Evolutionary conservation across 1,284 basidiomycete genomes (phyloP), one percentile per base, ranked within the genome.

Genomic region (Neolentinus lepideus): DNA sequence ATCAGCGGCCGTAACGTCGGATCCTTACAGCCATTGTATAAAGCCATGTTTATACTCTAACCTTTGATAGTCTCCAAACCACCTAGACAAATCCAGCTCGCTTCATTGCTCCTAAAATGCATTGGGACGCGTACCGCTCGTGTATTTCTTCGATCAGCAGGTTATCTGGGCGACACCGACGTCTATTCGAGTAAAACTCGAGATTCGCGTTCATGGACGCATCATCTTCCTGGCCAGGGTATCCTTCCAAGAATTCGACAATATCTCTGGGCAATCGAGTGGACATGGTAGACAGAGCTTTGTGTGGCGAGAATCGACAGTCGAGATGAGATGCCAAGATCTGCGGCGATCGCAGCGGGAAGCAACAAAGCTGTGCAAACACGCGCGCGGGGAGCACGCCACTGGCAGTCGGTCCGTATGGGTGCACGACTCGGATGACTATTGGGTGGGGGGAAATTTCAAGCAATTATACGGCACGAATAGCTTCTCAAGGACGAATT

Each of bases 21-120:
- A n/a, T 3, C 73, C 84, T 63, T 68, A 88, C 85, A 88, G 67
- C 85, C 86, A 88, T 62, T 88, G 85, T 51, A 88, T 86, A 63
- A 77, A 88, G 1, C 82, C 82, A 63, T 91, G 89, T 58, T 84
- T 84, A 61, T 73, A 67, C 65, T 92, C 89, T 36, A 90, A 70
- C 58, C 75, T 79, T 14, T 74, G 66, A 60, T 84, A 85, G 61
- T 89, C 77, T 9, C 79, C 80, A 55, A 75, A 63, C 84, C 85
- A 88, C 61, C 86, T 86, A 54, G 22, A 16, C 33, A 43, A n/a
- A 43, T n/a, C 3, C 38, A n/a, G 19, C n/a, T 43, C 12, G 16
- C 16, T n/a, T 21, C 38, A 16, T 6, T n/a, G n/a, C 38, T 8
- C 22, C 25, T 14, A n/a, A 4, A 43, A 43, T 43, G 16, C 16